Evolutionary conservation across 495 filamentous ascomycete genomes (phyloP), one percentile per base, ranked within the genome.

Genomic region (Aspergillus haitiensis): DNA sequence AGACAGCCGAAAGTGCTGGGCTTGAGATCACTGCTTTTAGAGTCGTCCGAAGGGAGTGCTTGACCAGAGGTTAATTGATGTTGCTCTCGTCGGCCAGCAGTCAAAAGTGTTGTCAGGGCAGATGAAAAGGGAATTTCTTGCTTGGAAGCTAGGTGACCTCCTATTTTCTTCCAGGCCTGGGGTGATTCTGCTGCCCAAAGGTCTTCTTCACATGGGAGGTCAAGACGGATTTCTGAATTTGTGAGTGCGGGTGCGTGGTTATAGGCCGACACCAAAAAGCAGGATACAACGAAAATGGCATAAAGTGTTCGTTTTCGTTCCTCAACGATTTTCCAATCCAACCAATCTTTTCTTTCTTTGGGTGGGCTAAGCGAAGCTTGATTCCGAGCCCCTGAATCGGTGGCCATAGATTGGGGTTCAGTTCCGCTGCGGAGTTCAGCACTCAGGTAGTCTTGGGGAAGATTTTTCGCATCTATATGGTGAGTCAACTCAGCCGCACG

Each of bases 1-100:
- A 97, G 77, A 73, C 94, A 98, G 18, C 94, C 94, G 66, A 97
- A 96, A 6, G 93, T 94, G 72, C 94, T 98, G 3, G 93, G 92
- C 60, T 86, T 87, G 56, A 96, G 76, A 50, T 92, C 84, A 55
- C 81, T 85, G 65, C 82, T 81, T 18, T 83, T 76, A 2, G 85
- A 68, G 44, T 76, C 73, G 51, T 74, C 77, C 33, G 60, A 44
- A 11, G 59, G 52, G 51, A 50, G 18, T 18, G 18, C 15, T 32
- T 56, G 39, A 16, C 7, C 16, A 37, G 73, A 70, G n/a, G 76
- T 73, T 12, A 76, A 66, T 13, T 72, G 73, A 48, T 82, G 75
- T 62, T 86, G 84, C 61, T 88, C 81, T 55, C 89, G 87, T 70
- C 92, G 88, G 62, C 87, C 91, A 50, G 89, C 88, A 44, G 88